A percentile compares a stretch with the other conserved stretches of the same genome.
Conservation (phyloP, 1,284 basidiomycete species). For the Melampsora larici-populina region DNA sequence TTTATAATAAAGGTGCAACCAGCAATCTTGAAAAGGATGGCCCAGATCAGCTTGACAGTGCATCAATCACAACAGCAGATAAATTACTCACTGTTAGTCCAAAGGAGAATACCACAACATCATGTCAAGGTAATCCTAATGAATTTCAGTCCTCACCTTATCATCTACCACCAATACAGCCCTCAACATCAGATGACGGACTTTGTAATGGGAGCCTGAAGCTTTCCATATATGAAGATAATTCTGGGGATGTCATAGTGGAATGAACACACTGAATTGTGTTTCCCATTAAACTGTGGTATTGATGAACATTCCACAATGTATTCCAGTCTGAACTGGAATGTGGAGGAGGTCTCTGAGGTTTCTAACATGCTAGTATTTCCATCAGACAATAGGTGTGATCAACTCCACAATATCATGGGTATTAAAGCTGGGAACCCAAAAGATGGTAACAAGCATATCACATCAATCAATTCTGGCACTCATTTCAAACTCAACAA, state of each 20-base stretch:
- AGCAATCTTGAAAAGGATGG: background rate
- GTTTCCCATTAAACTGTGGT: too few species aligned
- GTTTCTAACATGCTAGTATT: too few species aligned
- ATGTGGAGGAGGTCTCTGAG: too few species aligned
- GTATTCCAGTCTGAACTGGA: too few species aligned
- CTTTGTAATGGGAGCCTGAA: background rate
- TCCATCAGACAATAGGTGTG: too few species aligned
- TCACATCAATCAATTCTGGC: too few species aligned
- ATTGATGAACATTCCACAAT: too few species aligned
- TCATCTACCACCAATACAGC: slow-evolving; percentile 1
- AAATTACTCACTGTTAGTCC: background rate
- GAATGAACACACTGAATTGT: background rate
- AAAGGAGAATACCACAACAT: background rate
- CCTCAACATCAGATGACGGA: background rate
- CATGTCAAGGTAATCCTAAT: background rate
- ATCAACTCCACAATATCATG: too few species aligned
- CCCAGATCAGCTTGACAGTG: background rate
- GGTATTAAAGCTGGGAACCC: too few species aligned
- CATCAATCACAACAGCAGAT: background rate
- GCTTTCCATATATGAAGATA: background rate
- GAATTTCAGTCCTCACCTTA: background rate
- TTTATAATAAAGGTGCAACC: background rate
- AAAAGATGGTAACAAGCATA: too few species aligned
- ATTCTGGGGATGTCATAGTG: background rate
- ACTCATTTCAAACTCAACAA: too few species aligned